phyloP scores from a whole-genome alignment of 2,329 filamentous ascomycete species.

The Colletotrichum gigasporum region DNA sequence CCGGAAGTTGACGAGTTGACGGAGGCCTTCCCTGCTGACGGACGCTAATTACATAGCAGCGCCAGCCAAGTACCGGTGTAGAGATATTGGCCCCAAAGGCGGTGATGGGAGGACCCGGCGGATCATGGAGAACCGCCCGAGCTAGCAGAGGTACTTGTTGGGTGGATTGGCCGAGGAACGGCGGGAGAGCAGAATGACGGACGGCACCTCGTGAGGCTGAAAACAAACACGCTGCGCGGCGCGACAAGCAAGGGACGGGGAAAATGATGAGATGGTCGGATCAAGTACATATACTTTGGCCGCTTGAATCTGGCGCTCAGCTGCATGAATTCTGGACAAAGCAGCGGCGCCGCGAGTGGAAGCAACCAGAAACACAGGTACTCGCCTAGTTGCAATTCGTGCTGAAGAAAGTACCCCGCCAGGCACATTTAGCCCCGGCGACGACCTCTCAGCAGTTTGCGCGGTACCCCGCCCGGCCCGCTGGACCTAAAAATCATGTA shows the following conservation, averaged over 20 bases:
- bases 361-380: constrained; percentile 28
- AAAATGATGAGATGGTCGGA: constrained; percentile 2
- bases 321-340: constrained; percentile 24
- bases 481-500: constrained; percentile 29
- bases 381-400: constrained; percentile 9
- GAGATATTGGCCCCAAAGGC: constrained; percentile 23
- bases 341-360: constrained; percentile 26
- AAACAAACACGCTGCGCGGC: not conserved
- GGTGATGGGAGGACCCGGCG: constrained; percentile 26
- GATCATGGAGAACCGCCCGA: constrained; percentile 22
- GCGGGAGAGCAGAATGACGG: not conserved
- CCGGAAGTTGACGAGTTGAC: constrained; percentile 9
- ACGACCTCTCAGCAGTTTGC: constrained; percentile 25
- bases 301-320: not conserved
- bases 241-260: not conserved
- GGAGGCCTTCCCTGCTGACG: constrained; percentile 10
- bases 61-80: not conserved
- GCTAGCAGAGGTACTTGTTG: not conserved
- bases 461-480: constrained; percentile 28
- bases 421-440: constrained; percentile 12
- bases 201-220: not conserved
- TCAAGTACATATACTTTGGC: not conserved
- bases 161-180: not conserved
- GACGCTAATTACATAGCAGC: constrained; percentile 9
- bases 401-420: constrained; percentile 29